Base-by-base conservation (phyloP, 352 stramenopile genomes). In the Phytophthora sansomeana region DNA sequence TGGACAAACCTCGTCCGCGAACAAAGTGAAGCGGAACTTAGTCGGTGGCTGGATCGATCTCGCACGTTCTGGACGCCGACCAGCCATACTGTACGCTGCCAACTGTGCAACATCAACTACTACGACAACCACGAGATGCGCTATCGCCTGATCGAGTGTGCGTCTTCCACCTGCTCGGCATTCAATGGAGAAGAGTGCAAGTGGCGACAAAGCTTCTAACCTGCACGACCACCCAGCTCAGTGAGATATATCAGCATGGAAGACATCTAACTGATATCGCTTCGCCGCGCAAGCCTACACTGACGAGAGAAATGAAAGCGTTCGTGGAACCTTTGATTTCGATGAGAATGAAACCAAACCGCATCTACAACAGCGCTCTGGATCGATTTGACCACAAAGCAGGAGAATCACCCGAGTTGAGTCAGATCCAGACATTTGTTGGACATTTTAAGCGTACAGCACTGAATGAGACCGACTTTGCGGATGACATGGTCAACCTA, bases 401-500 rank as follows among this genome's bases (percentile, higher is more conserved):
- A 36, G 32, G 32, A 3, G 32, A 36, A 10, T 36, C 32, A 13
- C 32, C 32, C 8, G 6, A 14, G 32, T 10, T 36, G 14, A 7
- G 32, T 10, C 32, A 36, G 14, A 10, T 11, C 14, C 32, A 36
- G 14, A 36, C 32, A n/a, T 10, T 36, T 36, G 32, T 36, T 10
- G 32, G 32, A 10, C 32, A 36, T 11, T 36, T 36, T 10, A 36
- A 36, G 14, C 32, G 32, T 14, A 11, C 32, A 36, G 6, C 32
- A n/a, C n/a, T n/a, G n/a, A n/a, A n/a, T n/a, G n/a, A n/a, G n/a
- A 36, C 32, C 8, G 32, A 36, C 14, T 36, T 14, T 10, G 32
- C 14, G 7, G 48, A 55, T 4, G 48, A 55, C n/a, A 55, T 42
- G 48, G 48, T 41, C 2, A 43, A 55, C 8, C 32, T 55, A 19